These are phyloP conservation scores for Tulasnella sp. DNA, from an alignment of 768 basidiomycete species.

Conservation along the genomic window DNA sequence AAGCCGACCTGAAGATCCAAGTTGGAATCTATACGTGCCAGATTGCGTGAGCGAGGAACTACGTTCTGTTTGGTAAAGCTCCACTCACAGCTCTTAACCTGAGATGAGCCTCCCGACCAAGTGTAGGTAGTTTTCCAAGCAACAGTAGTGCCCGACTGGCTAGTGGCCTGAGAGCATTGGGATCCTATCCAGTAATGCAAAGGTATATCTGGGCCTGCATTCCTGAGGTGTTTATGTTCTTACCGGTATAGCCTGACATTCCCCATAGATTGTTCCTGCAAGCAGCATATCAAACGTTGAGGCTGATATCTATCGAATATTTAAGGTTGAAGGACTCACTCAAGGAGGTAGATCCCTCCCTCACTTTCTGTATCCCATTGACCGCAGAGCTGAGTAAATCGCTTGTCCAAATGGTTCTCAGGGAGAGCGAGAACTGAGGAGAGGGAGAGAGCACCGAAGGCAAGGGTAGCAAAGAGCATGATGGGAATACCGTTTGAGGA, in stretches of 20 bases:
- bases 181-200: background rate
- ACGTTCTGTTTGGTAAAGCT: background rate
- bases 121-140: slow-evolving; percentile 12
- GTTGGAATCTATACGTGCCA: background rate
- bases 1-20: slow-evolving; percentile 11
- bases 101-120: slow-evolving; percentile 8
- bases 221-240: background rate
- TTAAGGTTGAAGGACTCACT: background rate
- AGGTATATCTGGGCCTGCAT: background rate
- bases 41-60: background rate
- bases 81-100: slow-evolving; percentile 12
- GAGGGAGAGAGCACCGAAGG: background rate
- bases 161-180: background rate
- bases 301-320: background rate
- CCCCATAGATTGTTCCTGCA: slow-evolving; percentile 3
- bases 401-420: background rate
- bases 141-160: background rate
- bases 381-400: background rate
- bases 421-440: background rate
- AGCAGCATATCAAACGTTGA: background rate
- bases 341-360: slow-evolving; percentile 5
- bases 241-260: background rate
- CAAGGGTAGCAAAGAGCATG: background rate
- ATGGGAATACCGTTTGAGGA: background rate
- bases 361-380: slow-evolving; percentile 8